Evolutionary conservation across 805 yeast genomes (phyloP), one percentile per base, ranked within the genome.

Genomic region (Candida manassasensis): DNA sequence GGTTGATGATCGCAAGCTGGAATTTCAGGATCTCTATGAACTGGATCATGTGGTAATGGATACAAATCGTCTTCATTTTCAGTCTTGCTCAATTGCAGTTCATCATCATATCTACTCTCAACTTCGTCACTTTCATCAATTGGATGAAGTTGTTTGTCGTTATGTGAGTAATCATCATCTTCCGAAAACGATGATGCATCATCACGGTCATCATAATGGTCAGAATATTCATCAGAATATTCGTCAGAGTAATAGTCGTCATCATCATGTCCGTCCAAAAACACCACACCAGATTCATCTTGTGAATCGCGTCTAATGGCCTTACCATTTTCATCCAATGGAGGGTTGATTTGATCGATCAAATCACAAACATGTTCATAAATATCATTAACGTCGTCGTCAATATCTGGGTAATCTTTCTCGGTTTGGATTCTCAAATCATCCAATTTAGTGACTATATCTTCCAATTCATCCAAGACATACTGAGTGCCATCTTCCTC

Each of bases 1-100:
- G 97, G 97, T 0, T 77, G 63, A 21, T 79, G 71, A 0, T 62
- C 66, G 35, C 85, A 73, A n/a, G 65, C 64, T 3, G 69, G 71
- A 11, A 89, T 68, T 39, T 76, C 83, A 18, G 58, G 55, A 39
- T 88, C 71, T 40, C 95, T 73, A 18, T 55, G 47, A 4, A 81
- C 64, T 0, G 58, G 53, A 0, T 53, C 51, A 2, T 52, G 55
- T 0, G 89, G 84, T 31, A 89, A 66, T 1, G 97, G 96, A 44
- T 72, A 80, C n/a, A 85, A 57, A 34, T 71, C 42, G 14, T 45
- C 48, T 29, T 65, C 71, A 10, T 41, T 45, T 26, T 48, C 57
- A n/a, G 43, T 34, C 9, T 25, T 34, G 37, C 53, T 9, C 6
- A 24, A 5, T 24, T 24, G 13, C 7, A 24, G 27, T 45, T 53